phyloP scores from a whole-genome alignment of 2,329 filamentous ascomycete species.

The Fusarium oligoseptatum region DNA sequence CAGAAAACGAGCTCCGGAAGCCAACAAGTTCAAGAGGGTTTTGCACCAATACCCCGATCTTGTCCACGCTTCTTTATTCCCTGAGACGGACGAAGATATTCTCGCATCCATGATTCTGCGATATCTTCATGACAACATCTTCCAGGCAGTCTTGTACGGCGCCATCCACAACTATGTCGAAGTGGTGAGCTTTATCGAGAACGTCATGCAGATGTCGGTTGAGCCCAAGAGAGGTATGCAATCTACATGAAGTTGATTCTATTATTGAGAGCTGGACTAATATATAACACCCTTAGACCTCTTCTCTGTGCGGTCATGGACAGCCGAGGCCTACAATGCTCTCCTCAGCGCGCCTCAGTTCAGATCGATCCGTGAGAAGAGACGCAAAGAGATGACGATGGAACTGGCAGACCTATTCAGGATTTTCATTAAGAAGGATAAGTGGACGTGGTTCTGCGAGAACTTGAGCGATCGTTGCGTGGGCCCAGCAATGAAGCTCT shows the following conservation, averaged over 20 bases:
- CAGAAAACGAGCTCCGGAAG: slow-evolving; percentile 44
- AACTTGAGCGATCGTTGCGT: slow-evolving; percentile 49
- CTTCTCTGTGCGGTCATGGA: slow-evolving; percentile 54
- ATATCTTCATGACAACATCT: slow-evolving; percentile 53
- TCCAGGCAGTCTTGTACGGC: slow-evolving; percentile 51
- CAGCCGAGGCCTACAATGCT: slow-evolving; percentile 54
- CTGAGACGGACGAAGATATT: slow-evolving; percentile 56
- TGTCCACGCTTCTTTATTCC: slow-evolving; percentile 48
- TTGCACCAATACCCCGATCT: slow-evolving; percentile 51
- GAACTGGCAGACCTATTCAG: slow-evolving; percentile 48
- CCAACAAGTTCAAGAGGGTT: slow-evolving; percentile 43
- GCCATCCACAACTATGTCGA: slow-evolving; percentile 40
- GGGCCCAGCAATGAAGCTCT: slow-evolving; percentile 52
- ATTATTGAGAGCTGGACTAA: background rate
- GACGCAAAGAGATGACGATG: slow-evolving; percentile 45
- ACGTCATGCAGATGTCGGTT: slow-evolving; percentile 51
- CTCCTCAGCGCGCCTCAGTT: slow-evolving; percentile 51
- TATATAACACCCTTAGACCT: slow-evolving; percentile 44
- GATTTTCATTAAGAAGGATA: slow-evolving; percentile 47
- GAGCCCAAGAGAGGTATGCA: slow-evolving; percentile 54
- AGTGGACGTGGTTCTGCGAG: slow-evolving; percentile 38
- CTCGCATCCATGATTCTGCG: slow-evolving; percentile 53
- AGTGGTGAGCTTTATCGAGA: slow-evolving; percentile 51
- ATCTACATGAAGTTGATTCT: background rate
- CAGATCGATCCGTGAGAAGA: slow-evolving; percentile 37